Evolutionary conservation across 345 rosid genomes (phyloP), one percentile per base, ranked within the genome.

Genomic region (Populus nigra): DNA sequence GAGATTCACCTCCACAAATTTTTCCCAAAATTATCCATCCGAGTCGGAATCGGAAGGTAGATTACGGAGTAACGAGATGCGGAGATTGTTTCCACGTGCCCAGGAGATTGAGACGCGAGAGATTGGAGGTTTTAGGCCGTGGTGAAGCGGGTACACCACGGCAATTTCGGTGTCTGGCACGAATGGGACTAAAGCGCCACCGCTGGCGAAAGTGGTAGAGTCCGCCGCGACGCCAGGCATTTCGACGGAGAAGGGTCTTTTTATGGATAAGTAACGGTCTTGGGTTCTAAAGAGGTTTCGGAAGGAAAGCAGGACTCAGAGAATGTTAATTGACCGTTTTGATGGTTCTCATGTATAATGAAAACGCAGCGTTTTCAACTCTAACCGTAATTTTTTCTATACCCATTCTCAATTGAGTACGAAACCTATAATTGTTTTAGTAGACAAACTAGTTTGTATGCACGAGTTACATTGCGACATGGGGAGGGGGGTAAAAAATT

Each of bases 31-130:
- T 17, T 83, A 86, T 3, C 13, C 5, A 10, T 80, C 88, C 23
- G 83, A 72, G 10, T 79, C 80, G 20, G 62, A 80, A 2, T 71
- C 33, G 39, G 83, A 65, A 0, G 83, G 75, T 4, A 90, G 84
- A 5, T 73, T 61, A 15, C 79, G 80, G 78, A 94, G 79, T 69
- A 93, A 81, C 0, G 98, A 87, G 77, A 93, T 89, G 74, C 93
- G 96, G 29, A 96, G 92, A 65, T 90, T 82, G 90, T 90, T 93
- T 49, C 97, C 99, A 38, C 90, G 88, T 3, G 90, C 87, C 97
- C 97, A 96, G 59, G 93, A 92, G 81, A 96, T 78, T 76, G 98
- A 91, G 61, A 93, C 85, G 65, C 92, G 90, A 62, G 91, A 87
- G 77, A 88, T 80, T 3, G 94, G 93, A 38, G 89, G 87, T 63